A percentile compares a stretch with the other conserved stretches of the same genome.
phyloP scores from a whole-genome alignment of 768 basidiomycete genomes.

The Pilatotrama ljubarskyi region DNA sequence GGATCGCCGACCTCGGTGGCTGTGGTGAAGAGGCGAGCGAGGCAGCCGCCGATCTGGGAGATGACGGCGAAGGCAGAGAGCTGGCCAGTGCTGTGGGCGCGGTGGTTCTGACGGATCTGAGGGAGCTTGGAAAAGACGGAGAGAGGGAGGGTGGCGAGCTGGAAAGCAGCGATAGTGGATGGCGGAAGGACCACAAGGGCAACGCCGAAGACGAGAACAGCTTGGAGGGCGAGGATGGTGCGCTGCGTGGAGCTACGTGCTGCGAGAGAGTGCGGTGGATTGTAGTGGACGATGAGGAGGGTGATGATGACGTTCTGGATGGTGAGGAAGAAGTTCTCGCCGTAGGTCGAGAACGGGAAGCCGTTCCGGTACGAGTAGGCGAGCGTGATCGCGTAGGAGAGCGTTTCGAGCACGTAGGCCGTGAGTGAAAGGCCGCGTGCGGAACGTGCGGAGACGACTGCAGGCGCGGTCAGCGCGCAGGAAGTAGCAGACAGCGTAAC shows the following conservation, averaged over 20 bases:
- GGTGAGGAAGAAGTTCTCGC: slow-evolving; percentile 94
- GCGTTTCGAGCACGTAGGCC: slow-evolving; percentile 88
- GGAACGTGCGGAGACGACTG: slow-evolving; percentile 72
- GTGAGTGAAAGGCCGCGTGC: slow-evolving; percentile 86
- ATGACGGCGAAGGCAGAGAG: slow-evolving; percentile 92
- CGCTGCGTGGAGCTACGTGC: slow-evolving; percentile 28
- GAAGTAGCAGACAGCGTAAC: background rate
- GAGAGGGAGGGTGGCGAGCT: slow-evolving; percentile 86
- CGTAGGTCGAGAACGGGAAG: slow-evolving; percentile 97
- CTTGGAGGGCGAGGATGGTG: slow-evolving; percentile 35
- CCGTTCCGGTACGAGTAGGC: slow-evolving; percentile 81
- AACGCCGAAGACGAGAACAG: slow-evolving; percentile 43
- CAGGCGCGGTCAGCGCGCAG: background rate
- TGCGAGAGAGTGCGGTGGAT: slow-evolving; percentile 37
- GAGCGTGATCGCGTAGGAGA: slow-evolving; percentile 86
- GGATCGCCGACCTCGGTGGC: slow-evolving; percentile 83
- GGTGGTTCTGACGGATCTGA: slow-evolving; percentile 84
- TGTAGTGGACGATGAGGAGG: slow-evolving; percentile 76
- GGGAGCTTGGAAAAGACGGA: slow-evolving; percentile 92
- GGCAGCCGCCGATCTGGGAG: slow-evolving; percentile 84
- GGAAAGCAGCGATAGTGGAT: slow-evolving; percentile 62
- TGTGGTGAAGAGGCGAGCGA: slow-evolving; percentile 93
- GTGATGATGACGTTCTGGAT: slow-evolving; percentile 88
- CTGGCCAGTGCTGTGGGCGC: slow-evolving; percentile 81
- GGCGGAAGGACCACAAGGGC: slow-evolving; percentile 51